phyloP scores from a whole-genome alignment of 116 monocot genomes.

The Iris pallida region DNA sequence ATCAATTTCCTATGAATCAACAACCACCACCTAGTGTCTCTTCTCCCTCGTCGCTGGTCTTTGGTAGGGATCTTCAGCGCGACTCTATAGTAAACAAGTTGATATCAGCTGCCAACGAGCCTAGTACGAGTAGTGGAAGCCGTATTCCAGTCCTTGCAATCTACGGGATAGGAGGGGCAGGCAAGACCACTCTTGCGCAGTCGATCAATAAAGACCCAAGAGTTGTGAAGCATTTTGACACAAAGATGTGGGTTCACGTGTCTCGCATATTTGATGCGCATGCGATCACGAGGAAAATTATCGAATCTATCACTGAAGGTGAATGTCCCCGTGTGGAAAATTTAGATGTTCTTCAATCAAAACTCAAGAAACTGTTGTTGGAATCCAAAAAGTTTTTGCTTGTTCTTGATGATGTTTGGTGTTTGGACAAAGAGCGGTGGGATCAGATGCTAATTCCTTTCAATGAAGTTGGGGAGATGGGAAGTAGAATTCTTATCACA shows the following conservation, averaged over 20 bases:
- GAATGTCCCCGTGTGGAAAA: neutral
- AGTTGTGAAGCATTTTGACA: neutral
- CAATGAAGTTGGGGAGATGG: neutral
- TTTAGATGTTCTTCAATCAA: slow-evolving; percentile 3
- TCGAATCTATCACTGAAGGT: neutral
- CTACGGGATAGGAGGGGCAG: slow-evolving; percentile 2
- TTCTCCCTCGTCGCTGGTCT: too few relatives aligned
- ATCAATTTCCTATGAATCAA: too few relatives aligned
- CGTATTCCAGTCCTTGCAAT: neutral
- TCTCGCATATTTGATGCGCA: neutral
- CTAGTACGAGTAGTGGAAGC: too few relatives aligned
- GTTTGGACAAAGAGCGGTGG: slow-evolving; percentile 10
- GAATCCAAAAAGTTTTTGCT: neutral
- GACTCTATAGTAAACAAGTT: too few relatives aligned
- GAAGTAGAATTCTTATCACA: slow-evolving; percentile 8
- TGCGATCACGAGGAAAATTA: neutral
- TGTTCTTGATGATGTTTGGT: slow-evolving; percentile 19
- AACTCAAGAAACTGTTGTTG: neutral
- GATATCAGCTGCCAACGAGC: too few relatives aligned
- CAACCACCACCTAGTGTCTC: too few relatives aligned
- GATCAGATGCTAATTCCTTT: slow-evolving; percentile 4
- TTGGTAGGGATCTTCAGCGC: too few relatives aligned
- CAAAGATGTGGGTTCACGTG: slow-evolving; percentile 9
- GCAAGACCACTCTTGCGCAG: slow-evolving; percentile 17
- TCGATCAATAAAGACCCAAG: neutral